A percentile compares a stretch with the other conserved stretches of the same genome.
phyloP scores from a whole-genome alignment of 768 basidiomycete genomes.

The Hirschioporus abietinus region DNA sequence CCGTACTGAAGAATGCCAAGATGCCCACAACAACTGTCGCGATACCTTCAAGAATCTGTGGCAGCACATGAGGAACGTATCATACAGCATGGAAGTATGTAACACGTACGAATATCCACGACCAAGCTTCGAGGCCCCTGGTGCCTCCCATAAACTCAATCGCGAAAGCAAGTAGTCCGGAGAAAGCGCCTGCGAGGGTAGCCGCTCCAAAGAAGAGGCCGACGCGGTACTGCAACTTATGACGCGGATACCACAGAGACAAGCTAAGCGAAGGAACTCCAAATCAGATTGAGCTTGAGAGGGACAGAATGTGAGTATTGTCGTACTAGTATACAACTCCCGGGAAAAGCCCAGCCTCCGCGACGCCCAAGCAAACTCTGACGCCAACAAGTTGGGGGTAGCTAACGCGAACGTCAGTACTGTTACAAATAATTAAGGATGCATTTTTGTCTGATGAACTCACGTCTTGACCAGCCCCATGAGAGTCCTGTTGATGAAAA shows the following conservation, averaged over 20 bases:
- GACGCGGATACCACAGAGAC: slow-evolving; percentile 64
- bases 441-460: slow-evolving; percentile 5
- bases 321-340: slow-evolving; percentile 69
- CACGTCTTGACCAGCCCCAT: slow-evolving; percentile 70
- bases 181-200: slow-evolving; percentile 58
- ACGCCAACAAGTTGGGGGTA: slow-evolving; percentile 57
- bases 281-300: too few relatives aligned
- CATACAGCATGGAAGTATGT: slow-evolving; percentile 7
- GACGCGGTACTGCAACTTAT: slow-evolving; percentile 53
- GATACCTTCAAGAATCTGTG: slow-evolving; percentile 59
- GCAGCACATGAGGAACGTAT: background rate
- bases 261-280: slow-evolving; percentile 35
- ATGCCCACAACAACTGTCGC: slow-evolving; percentile 53
- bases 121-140: slow-evolving; percentile 49
- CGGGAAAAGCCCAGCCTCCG: slow-evolving; percentile 70
- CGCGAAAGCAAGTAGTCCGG: slow-evolving; percentile 51
- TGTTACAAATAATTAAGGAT: background rate
- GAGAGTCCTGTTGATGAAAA: slow-evolving; percentile 36
- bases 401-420: slow-evolving; percentile 26
- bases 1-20: slow-evolving; percentile 45
- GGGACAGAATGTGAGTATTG: too few relatives aligned
- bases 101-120: slow-evolving; percentile 57
- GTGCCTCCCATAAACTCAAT: slow-evolving; percentile 48
- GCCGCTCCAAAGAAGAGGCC: slow-evolving; percentile 64
- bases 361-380: slow-evolving; percentile 54